Conservation (phyloP, 768 basidiomycete genomes). For the Mycena haematopus region DNA sequence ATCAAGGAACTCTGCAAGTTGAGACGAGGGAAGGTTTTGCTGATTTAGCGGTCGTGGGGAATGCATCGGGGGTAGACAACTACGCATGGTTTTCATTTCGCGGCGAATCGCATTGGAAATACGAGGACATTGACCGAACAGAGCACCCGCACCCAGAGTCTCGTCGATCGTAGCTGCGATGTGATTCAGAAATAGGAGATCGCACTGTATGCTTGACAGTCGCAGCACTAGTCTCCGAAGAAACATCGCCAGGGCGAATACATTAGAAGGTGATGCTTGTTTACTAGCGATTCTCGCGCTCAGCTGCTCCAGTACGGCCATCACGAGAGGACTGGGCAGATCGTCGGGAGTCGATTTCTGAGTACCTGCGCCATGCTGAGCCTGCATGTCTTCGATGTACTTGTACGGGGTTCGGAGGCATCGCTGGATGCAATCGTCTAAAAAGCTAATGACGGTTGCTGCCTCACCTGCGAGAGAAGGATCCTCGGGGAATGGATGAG, state of each 20-base stretch:
- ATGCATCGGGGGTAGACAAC: slow-evolving; percentile 35
- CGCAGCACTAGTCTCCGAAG: slow-evolving; percentile 66
- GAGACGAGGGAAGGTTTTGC: slow-evolving; percentile 9
- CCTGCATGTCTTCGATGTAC: slow-evolving; percentile 77
- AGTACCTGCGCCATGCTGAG: slow-evolving; percentile 33
- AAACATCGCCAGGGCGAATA: slow-evolving; percentile 67
- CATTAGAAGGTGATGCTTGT: slow-evolving; percentile 62
- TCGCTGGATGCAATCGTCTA: slow-evolving; percentile 87
- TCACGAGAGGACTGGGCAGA: slow-evolving; percentile 76
- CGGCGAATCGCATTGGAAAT: slow-evolving; percentile 49
- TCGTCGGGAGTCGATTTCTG: slow-evolving; percentile 36
- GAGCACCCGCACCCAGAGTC: slow-evolving; percentile 35
- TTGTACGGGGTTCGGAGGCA: slow-evolving; percentile 84
- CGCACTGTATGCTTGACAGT: slow-evolving; percentile 60
- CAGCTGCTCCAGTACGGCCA: slow-evolving; percentile 82
- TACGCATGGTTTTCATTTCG: slow-evolving; percentile 50
- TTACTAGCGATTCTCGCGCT: slow-evolving; percentile 66
- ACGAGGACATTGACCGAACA: slow-evolving; percentile 43
- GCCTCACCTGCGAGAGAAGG: slow-evolving; percentile 60
- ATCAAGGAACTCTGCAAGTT: slow-evolving; percentile 51
- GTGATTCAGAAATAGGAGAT: slow-evolving; percentile 46
- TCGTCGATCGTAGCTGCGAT: slow-evolving; percentile 45
- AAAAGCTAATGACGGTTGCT: slow-evolving; percentile 63
- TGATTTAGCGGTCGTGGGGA: slow-evolving; percentile 4
- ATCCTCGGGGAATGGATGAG: slow-evolving; percentile 57